Evolutionary conservation across 192 early-diverging fungal genomes (phyloP).

Genomic region (Backusella westeae): DNA sequence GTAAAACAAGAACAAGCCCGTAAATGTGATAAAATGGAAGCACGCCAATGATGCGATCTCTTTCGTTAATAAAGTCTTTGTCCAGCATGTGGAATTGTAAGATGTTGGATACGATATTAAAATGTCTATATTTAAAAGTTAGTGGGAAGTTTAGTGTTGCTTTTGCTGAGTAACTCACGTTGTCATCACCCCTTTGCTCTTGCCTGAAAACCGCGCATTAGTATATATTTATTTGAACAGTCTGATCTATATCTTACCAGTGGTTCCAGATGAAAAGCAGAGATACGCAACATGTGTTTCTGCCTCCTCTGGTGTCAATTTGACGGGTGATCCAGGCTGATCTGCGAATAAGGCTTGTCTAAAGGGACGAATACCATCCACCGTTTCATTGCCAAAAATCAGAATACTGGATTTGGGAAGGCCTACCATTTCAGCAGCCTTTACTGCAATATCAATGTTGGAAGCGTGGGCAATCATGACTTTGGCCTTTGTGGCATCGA

Average conservation of each 20-base stretch:
- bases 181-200: slow-evolving; percentile 29
- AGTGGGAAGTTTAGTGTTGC: slow-evolving; percentile 54
- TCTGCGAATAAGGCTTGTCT: slow-evolving; percentile 7
- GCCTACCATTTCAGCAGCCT: slow-evolving; percentile 34
- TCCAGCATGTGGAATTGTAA: neutral
- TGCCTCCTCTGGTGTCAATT: slow-evolving; percentile 27
- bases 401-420: slow-evolving; percentile 36
- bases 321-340: slow-evolving; percentile 6
- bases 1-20: slow-evolving; percentile 22
- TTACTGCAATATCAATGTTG: slow-evolving; percentile 36
- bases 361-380: slow-evolving; percentile 37
- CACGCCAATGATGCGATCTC: slow-evolving; percentile 16
- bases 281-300: slow-evolving; percentile 22
- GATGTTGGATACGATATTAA: slow-evolving; percentile 25
- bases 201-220: neutral
- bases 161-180: slow-evolving; percentile 40
- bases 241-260: slow-evolving; percentile 26
- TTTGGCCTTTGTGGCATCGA: slow-evolving; percentile 63
- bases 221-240: slow-evolving; percentile 5
- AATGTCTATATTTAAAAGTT: slow-evolving; percentile 15
- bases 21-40: slow-evolving; percentile 30
- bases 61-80: neutral
- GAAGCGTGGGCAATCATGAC: slow-evolving; percentile 53
- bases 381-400: slow-evolving; percentile 33
- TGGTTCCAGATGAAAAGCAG: slow-evolving; percentile 32